Conservation (phyloP, 352 stramenopile species). For the Sclerospora graminicola region DNA sequence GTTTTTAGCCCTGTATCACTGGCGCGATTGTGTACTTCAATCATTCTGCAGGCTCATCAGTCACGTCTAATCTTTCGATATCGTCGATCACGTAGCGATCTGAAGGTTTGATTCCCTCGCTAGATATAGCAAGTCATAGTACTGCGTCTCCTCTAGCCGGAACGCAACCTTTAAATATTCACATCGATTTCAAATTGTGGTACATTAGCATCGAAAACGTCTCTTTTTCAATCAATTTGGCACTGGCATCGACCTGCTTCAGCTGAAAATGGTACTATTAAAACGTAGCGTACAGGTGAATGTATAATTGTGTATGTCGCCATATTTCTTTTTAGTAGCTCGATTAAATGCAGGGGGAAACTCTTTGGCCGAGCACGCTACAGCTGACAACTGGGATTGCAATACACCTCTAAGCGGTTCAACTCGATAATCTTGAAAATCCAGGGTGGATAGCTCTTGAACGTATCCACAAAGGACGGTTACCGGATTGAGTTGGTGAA, state of each 20-base stretch:
- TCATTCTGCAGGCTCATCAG: constrained; percentile 52
- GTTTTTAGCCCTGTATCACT: constrained; percentile 42
- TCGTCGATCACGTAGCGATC: constrained; percentile 56
- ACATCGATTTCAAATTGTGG: constrained; percentile 80
- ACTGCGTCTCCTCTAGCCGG: constrained; percentile 79
- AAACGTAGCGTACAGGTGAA: constrained; percentile 59
- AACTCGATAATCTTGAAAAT: constrained; percentile 87
- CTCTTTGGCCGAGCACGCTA: constrained; percentile 52
- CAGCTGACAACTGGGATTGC: constrained; percentile 71
- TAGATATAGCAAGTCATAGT: constrained; percentile 80
- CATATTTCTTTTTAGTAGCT: constrained; percentile 75
- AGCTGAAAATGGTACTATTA: constrained; percentile 80
- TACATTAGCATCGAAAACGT: constrained; percentile 61
- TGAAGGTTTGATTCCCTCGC: constrained; percentile 52
- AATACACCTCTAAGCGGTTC: constrained; percentile 80
- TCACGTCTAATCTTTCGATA: constrained; percentile 57
- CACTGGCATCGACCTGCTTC: constrained; percentile 72
- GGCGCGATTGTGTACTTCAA: constrained; percentile 73
- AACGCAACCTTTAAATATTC: constrained; percentile 66
- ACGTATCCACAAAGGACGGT: constrained; percentile 69
- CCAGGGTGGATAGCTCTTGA: constrained; percentile 67
- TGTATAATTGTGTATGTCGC: constrained; percentile 48
- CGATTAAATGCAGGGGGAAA: constrained; percentile 69
- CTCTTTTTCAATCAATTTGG: constrained; percentile 75
- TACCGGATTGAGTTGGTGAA: constrained; percentile 85